Base-by-base conservation (phyloP, 345 rosid genomes). In the Passiflora organensis region DNA sequence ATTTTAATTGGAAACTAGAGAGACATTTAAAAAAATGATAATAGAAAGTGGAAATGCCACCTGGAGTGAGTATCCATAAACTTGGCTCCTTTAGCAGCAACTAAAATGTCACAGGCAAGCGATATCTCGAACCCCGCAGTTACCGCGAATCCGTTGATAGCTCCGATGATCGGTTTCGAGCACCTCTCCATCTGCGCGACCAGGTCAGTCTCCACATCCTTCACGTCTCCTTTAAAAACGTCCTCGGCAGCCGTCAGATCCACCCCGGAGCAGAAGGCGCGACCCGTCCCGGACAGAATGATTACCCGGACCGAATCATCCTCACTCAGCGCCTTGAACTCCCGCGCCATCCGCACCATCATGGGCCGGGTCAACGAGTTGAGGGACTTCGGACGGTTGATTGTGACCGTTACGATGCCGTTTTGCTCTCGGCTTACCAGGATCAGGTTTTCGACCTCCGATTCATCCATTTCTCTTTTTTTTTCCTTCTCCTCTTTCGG, bases 101-200 rank as follows among this genome's bases (percentile, higher is more conserved):
- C 65, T 48, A 93, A 28, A 5, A 89, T 69, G 72, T 93, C 99
- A 53, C 99, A 93, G 16, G 96, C 95, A 46, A 93, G 80, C 1
- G 96, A 73, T 46, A 89, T 79, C 60, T 93, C 96, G 48, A 93
- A 89, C 10, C 99, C 99, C 25, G 94, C 96, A 0, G 99, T 93
- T 1, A 86, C 79, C 0, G 95, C 97, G 54, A 84, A 78, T 50
- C 95, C 99, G 63, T 81, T 77, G 32, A 93, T 80, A 4, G 87
- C 99, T 21, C 97, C 97, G 55, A 93, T 84, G 1, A 93, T 86
- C 44, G 94, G 97, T 67, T 84, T 89, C 23, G 68, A 56, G 56
- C 89, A 86, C 18, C 44, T 79, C 49, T 86, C 96, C 97, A 93
- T 93, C 67, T 93, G 97, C 6, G 64, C 68, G 1, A 86, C 83